Evolutionary conservation across 2,329 filamentous ascomycete genomes (phyloP).

Genomic region (Penicillium janthinellum): DNA sequence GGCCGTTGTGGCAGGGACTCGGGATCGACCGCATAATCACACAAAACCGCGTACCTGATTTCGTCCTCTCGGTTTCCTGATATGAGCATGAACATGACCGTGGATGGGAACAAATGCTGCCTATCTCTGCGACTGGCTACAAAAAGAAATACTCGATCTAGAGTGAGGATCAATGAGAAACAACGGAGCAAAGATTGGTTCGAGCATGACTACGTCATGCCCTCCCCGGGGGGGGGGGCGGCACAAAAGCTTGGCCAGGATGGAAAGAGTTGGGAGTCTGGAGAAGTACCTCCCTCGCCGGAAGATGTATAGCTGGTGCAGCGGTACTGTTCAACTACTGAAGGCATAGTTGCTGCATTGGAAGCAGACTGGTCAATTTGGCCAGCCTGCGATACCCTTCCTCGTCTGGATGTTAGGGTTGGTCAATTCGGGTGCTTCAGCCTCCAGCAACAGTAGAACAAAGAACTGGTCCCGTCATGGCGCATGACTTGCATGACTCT

Average conservation of each 20-base stretch:
- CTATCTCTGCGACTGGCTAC: conserved; percentile 51
- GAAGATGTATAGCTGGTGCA: conserved; percentile 34
- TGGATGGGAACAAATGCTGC: conserved; percentile 39
- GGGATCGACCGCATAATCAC: conserved; percentile 54
- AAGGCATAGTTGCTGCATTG: not conserved
- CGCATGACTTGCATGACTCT: not conserved
- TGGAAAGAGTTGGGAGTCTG: conserved; percentile 48
- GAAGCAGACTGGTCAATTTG: too few relatives aligned
- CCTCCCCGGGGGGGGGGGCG: conserved; percentile 45
- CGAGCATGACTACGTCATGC: conserved; percentile 51
- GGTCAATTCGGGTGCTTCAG: not conserved
- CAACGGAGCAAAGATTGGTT: conserved; percentile 59
- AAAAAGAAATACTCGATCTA: conserved; percentile 55
- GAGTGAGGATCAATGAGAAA: conserved; percentile 54
- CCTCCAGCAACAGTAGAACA: not conserved
- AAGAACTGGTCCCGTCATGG: not conserved
- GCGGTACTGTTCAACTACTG: not conserved
- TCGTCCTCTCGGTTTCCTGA: conserved; percentile 50
- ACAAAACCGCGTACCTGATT: conserved; percentile 53
- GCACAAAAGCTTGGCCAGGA: conserved; percentile 45
- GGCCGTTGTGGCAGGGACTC: conserved; percentile 55
- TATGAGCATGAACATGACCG: conserved; percentile 38
- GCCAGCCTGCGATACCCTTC: not conserved
- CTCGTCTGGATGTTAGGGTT: not conserved
- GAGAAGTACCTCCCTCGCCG: conserved; percentile 55